These are phyloP conservation scores for Irpex rosettiformis DNA, from an alignment of 1,284 basidiomycete species.

Conservation along the genomic window DNA sequence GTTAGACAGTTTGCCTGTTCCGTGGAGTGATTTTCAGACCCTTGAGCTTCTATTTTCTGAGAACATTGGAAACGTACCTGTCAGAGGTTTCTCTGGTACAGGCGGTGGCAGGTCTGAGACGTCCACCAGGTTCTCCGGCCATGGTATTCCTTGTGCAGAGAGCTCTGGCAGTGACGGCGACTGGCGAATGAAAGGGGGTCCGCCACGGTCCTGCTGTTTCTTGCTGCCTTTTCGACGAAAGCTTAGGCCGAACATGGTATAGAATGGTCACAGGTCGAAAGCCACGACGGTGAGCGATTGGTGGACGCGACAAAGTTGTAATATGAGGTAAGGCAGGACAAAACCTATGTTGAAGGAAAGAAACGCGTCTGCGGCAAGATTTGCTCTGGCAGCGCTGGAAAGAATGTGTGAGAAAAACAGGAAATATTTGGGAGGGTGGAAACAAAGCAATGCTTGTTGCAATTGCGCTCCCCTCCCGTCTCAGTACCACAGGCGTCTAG, in stretches of 20 bases:
- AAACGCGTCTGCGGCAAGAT: background rate
- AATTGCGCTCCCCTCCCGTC: background rate
- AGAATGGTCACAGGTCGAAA: background rate
- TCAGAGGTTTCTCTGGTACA: conserved; percentile 38
- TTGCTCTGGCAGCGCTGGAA: conserved; percentile 2
- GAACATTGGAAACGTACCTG: no score
- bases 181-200: conserved; percentile 44
- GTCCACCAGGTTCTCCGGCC: conserved; percentile 78
- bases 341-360: background rate
- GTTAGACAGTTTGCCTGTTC: conserved; percentile 1
- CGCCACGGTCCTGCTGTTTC: conserved; percentile 38
- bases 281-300: background rate
- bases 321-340: background rate
- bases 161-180: conserved; percentile 78
- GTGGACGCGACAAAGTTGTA: conserved; percentile 4
- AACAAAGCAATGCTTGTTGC: background rate
- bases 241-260: conserved; percentile 80
- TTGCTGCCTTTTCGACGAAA: conserved; percentile 58
- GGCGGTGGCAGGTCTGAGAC: conserved; percentile 51
- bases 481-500: background rate
- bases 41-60: no score
- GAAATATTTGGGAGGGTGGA: conserved; percentile 11
- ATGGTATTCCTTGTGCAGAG: conserved; percentile 66
- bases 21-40: conserved; percentile 23
- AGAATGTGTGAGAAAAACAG: background rate